Conservation (phyloP, 108 stramenopile species). For the Cylindrotheca closterium region DNA sequence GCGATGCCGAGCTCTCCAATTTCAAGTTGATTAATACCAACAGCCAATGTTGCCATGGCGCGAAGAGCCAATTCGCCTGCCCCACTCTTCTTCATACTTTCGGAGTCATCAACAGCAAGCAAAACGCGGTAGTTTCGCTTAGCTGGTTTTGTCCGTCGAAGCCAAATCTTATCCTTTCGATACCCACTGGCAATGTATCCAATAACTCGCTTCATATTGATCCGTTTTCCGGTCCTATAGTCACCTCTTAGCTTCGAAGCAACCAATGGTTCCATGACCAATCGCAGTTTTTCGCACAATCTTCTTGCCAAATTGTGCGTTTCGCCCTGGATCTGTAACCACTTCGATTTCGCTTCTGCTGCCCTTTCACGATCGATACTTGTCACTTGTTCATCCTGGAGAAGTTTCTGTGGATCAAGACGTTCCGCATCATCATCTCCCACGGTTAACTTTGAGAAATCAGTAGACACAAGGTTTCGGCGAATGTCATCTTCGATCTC, state of each 20-base stretch:
- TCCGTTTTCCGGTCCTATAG: constrained; percentile 96
- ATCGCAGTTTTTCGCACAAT: constrained; percentile 96
- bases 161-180: constrained; percentile 99
- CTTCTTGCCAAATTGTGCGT: constrained; percentile 78
- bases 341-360: constrained; percentile 55
- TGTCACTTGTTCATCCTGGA: constrained; percentile 48
- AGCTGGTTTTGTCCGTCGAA: constrained; percentile 97
- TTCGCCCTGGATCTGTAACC: constrained; percentile 72
- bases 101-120: constrained; percentile 96
- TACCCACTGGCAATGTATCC: constrained; percentile 98
- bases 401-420: constrained; percentile 1
- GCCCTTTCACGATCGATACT: constrained; percentile 38
- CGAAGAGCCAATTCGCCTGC: constrained; percentile 90
- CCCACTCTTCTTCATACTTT: constrained; percentile 92
- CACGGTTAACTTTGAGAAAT: constrained; percentile 40
- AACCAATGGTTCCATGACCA: constrained; percentile 95
- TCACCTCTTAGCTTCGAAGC: constrained; percentile 96
- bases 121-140: constrained; percentile 96
- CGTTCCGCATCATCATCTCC: constrained; percentile 9
- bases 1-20: constrained; percentile 94
- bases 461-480: constrained; percentile 43
- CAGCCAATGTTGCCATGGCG: constrained; percentile 88
- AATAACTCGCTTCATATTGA: constrained; percentile 99
- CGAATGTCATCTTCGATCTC: constrained; percentile 17
- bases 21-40: constrained; percentile 94